These are phyloP conservation scores for Nakazawaea holstii DNA, from an alignment of 805 yeast genomes.

Conservation along the genomic window DNA sequence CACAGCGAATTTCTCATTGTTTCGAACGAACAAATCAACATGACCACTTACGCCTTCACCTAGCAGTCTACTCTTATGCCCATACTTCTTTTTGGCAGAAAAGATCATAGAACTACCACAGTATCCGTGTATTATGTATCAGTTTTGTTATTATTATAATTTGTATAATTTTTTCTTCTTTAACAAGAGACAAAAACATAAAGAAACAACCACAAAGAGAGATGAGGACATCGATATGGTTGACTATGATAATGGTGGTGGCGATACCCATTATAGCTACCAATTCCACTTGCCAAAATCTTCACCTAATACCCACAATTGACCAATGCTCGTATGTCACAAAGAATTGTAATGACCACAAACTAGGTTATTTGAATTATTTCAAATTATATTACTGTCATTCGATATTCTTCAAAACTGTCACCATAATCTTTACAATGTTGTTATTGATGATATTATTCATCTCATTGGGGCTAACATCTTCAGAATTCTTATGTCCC, in stretches of 20 bases:
- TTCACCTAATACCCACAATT: slow-evolving; percentile 15
- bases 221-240: too few relatives aligned
- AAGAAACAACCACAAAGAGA: too few relatives aligned
- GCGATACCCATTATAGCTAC: not conserved
- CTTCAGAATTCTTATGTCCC: slow-evolving; percentile 81
- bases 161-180: too few relatives aligned
- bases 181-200: too few relatives aligned
- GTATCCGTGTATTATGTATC: too few relatives aligned
- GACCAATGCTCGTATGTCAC: slow-evolving; percentile 25
- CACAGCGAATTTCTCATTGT: slow-evolving; percentile 29
- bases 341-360: slow-evolving; percentile 20
- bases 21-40: slow-evolving; percentile 23
- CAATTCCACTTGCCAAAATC: slow-evolving; percentile 16
- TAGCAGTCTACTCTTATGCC: slow-evolving; percentile 14
- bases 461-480: slow-evolving; percentile 68
- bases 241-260: too few relatives aligned
- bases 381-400: slow-evolving; percentile 26
- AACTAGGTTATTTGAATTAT: slow-evolving; percentile 23
- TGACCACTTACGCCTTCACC: slow-evolving; percentile 30
- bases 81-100: slow-evolving; percentile 12
- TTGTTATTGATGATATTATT: slow-evolving; percentile 38
- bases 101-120: not conserved
- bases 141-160: too few relatives aligned
- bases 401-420: slow-evolving; percentile 10
- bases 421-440: slow-evolving; percentile 18